phyloP scores from a whole-genome alignment of 805 yeast species.

The Lipomyces starkeyi region DNA sequence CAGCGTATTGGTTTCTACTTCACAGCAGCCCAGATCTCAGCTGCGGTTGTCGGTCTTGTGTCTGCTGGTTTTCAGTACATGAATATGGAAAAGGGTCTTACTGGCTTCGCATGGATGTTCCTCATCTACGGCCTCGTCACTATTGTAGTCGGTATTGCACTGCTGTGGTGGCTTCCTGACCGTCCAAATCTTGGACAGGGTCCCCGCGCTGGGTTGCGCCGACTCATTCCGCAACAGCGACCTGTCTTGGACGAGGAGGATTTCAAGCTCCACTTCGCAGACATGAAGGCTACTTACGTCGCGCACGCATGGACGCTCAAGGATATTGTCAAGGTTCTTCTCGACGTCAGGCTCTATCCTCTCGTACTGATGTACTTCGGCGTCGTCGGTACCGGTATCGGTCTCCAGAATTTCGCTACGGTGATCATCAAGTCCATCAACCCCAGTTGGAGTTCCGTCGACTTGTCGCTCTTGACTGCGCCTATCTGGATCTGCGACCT shows the following conservation, averaged over 20 bases:
- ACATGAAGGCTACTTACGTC: conserved; percentile 29
- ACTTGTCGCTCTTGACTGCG: conserved; percentile 77
- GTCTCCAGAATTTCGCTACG: conserved; percentile 83
- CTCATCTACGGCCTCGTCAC: conserved; percentile 77
- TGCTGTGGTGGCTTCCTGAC: conserved; percentile 88
- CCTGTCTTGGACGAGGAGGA: conserved; percentile 63
- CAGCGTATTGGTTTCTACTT: conserved; percentile 84
- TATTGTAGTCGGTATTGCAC: conserved; percentile 62
- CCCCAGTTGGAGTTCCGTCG: conserved; percentile 65
- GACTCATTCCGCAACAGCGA: conserved; percentile 33
- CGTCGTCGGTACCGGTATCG: conserved; percentile 90
- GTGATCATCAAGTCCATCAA: conserved; percentile 71
- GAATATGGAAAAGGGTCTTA: conserved; percentile 70
- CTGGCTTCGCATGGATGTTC: conserved; percentile 90
- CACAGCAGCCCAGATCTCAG: conserved; percentile 90
- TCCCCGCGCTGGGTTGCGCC: conserved; percentile 35
- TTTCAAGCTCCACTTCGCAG: conserved; percentile 55
- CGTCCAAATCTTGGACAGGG: conserved; percentile 54
- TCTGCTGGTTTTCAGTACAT: conserved; percentile 87
- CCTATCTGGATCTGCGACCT: conserved; percentile 91
- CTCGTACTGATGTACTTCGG: conserved; percentile 87
- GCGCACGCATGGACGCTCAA: conserved; percentile 60
- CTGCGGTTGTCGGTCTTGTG: conserved; percentile 86
- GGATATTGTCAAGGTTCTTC: conserved; percentile 61
- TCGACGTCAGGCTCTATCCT: conserved; percentile 79